Evolutionary conservation across 2,329 filamentous ascomycete genomes (phyloP).

Genomic region (Xylariaceae sp.): DNA sequence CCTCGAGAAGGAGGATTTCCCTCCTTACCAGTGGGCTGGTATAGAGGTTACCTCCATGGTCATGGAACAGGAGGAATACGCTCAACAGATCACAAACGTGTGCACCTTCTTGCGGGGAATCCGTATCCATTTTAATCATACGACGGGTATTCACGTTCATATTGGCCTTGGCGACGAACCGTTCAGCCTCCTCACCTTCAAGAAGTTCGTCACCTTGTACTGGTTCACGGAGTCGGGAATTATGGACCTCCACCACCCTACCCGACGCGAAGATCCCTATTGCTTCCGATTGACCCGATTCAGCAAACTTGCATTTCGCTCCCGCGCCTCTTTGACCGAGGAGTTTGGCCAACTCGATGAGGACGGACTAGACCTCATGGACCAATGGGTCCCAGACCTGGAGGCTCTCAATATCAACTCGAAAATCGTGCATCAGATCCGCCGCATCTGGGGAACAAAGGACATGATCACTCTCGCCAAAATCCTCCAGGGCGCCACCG

Average conservation of each 20-base stretch:
- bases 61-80: conserved; percentile 15
- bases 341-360: not conserved
- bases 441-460: conserved; percentile 19
- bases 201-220: conserved; percentile 23
- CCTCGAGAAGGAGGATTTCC: not conserved
- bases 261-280: conserved; percentile 11
- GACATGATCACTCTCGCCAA: conserved; percentile 17
- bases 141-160: conserved; percentile 25
- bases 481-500: conserved; percentile 10
- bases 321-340: not conserved
- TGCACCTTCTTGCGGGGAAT: conserved; percentile 20
- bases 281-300: conserved; percentile 12
- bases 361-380: not conserved
- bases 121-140: conserved; percentile 24
- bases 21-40: conserved; percentile 16
- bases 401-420: no score
- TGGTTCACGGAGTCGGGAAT: conserved; percentile 22
- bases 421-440: conserved; percentile 5
- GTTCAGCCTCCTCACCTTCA: conserved; percentile 26
- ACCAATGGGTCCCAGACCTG: conserved; percentile 13
- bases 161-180: conserved; percentile 26
- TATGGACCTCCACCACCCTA: conserved; percentile 26
- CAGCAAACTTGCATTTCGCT: conserved; percentile 10
- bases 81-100: conserved; percentile 16
- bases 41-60: conserved; percentile 26